These are phyloP conservation scores for Candida ovalis DNA, from an alignment of 805 yeast genomes.

Conservation along the genomic window DNA sequence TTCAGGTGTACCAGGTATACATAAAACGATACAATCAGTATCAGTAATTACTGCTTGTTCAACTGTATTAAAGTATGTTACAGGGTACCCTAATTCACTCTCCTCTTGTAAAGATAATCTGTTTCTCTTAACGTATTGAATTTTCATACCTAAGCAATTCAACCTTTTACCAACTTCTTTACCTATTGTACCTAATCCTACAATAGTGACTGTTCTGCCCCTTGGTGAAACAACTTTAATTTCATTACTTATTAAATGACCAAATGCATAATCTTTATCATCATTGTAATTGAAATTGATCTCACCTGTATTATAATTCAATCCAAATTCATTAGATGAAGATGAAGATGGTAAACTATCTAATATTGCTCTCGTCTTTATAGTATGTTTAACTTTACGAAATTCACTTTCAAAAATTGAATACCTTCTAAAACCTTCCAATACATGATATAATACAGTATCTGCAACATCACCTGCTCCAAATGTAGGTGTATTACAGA, in stretches of 20 bases:
- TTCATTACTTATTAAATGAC: slow-evolving; percentile 44
- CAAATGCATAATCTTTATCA: slow-evolving; percentile 34
- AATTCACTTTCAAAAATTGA: slow-evolving; percentile 42
- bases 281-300: slow-evolving; percentile 7
- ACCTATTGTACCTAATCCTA: slow-evolving; percentile 79
- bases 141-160: slow-evolving; percentile 56
- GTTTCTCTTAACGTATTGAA: slow-evolving; percentile 58
- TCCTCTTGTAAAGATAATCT: slow-evolving; percentile 36
- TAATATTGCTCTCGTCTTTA: slow-evolving; percentile 39
- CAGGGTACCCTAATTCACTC: slow-evolving; percentile 39
- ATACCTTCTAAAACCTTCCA: slow-evolving; percentile 59
- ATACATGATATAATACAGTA: slow-evolving; percentile 53
- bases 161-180: slow-evolving; percentile 56
- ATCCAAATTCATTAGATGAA: too few species aligned
- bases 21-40: slow-evolving; percentile 57
- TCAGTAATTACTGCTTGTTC: slow-evolving; percentile 29
- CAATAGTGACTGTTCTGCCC: slow-evolving; percentile 56
- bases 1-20: slow-evolving; percentile 60
- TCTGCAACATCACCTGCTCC: slow-evolving; percentile 74
- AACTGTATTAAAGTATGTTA: slow-evolving; percentile 42
- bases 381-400: slow-evolving; percentile 38
- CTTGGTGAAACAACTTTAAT: slow-evolving; percentile 45
- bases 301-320: slow-evolving; percentile 34
- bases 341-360: slow-evolving; percentile 23
- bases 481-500: slow-evolving; percentile 59